Base-by-base conservation (phyloP, 208 protist species). In the Acanthamoeba royreba region DNA sequence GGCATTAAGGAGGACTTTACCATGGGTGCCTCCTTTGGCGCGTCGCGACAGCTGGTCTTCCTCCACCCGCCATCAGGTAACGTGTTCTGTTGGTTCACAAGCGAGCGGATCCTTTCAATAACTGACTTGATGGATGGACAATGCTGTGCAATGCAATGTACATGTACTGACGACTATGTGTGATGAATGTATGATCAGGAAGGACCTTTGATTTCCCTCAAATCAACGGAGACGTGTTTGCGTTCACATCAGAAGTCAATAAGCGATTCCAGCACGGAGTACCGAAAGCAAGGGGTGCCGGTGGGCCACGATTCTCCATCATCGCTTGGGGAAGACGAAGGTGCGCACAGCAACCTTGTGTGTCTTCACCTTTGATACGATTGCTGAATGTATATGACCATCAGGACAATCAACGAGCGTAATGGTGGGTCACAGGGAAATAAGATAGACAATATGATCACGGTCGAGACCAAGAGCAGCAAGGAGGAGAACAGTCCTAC, bases 171-270 rank as follows among this genome's bases (percentile, higher is more conserved):
- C 22, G 52, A 61, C 22, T 61, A 17, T 22, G 17, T 61, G 17
- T 61, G 17, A 28, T 61, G 15, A 25, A 58, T 25, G n/a, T 77
- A 17, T n/a, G 2, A 3, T 31, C 33, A 81, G 69, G 69, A 19
- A 81, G 33, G n/a, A 95, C 97, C 93, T 99, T 99, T 93, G 95
- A 96, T 43, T 98, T 99, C 66, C 98, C 98, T 15, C 98, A 99
- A 87, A 92, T 93, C 28, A 98, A 98, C 95, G 98, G 98, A 15
- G 98, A 99, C 95, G 97, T 98, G 94, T 99, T 99, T 90, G 98
- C 98, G 7, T 99, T 99, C 88, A 98, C 97, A 0, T 96, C 96
- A 38, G 97, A 98, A 69, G 97, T 98, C 13, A 99, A 99, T 90
- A 95, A 95, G 35, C 79, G 89, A 0, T 99, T 99, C 94, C 98